Evolutionary conservation across 2,329 filamentous ascomycete genomes (phyloP).

Genomic region (Dothistroma septosporum): DNA sequence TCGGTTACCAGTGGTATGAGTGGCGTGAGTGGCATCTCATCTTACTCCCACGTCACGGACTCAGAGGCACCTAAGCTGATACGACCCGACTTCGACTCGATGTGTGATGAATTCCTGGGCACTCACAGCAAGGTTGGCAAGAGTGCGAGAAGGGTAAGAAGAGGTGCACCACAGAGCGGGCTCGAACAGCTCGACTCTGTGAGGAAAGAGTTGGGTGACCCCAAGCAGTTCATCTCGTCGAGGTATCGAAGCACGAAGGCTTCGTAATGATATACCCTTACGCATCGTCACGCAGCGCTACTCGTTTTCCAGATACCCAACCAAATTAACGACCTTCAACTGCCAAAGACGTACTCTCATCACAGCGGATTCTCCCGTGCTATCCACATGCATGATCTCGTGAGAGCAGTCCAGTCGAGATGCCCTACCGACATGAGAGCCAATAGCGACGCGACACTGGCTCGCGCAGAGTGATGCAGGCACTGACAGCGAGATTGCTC

Average conservation of each 20-base stretch:
- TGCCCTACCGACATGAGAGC: too few species aligned
- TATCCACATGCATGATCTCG: too few species aligned
- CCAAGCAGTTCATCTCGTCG: constrained; percentile 14
- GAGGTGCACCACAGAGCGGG: constrained; percentile 74
- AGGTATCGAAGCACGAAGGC: constrained; percentile 4
- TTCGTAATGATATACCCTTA: neutral
- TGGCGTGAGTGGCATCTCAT: constrained; percentile 36
- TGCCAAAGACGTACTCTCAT: too few species aligned
- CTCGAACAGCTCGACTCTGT: constrained; percentile 90
- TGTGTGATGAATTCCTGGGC: constrained; percentile 90
- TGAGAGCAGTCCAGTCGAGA: too few species aligned
- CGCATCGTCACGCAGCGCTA: neutral
- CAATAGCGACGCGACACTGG: too few species aligned
- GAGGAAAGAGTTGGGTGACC: constrained; percentile 63
- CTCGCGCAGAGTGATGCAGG: too few species aligned
- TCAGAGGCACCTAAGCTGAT: constrained; percentile 50
- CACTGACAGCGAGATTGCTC: too few species aligned
- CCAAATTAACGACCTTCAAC: neutral
- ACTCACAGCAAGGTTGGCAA: constrained; percentile 68
- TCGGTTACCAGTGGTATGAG: constrained; percentile 36
- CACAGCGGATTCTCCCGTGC: too few species aligned
- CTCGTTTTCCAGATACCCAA: neutral
- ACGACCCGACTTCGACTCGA: constrained; percentile 75
- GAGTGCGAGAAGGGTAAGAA: constrained; percentile 59
- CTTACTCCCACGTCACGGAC: constrained; percentile 34